Evolutionary conservation across 176 grass and related monocot species (phyloP), one percentile per base, ranked within the genome.

Genomic region (Melocanna baccifera): DNA sequence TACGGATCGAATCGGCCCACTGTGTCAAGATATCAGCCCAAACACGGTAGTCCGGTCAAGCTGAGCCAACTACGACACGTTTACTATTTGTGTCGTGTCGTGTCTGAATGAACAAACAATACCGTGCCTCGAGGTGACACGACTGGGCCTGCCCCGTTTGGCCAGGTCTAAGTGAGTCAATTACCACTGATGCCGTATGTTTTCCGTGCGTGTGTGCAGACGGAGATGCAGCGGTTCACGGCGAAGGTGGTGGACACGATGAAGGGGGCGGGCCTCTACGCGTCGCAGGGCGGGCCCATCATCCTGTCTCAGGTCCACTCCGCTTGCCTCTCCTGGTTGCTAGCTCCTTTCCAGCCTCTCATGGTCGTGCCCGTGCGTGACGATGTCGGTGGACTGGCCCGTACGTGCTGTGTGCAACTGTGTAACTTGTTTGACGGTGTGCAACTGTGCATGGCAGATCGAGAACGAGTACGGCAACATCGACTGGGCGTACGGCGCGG

Each of bases 391-490:
- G 50, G 19, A 1, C 16, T 19, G 50, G 5, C 52, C 20, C 53
- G 22, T 53, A 15, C 50, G 25, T 14, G 23, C 0, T 25, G 9
- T 11, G 55, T 0, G 22, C 22, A 4, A 1, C 56, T 4, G 22
- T 11, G 22, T 58, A 11, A 11, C 0, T 22, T 58, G 3, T 58
- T n/a, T 58, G 53, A 56, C 20, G 20, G 53, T 56, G 53, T 56
- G 53, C 22, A 19, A 0, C 51, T 20, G 55, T 58, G 39, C 47
- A 12, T 48, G 59, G 25, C 96, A 98, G 96, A 94, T 98, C 77
- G 93, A 98, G 86, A 98, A 98, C 89, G 96, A 98, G 79, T 98
- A 99, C 89, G 96, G 96, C 53, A 99, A 99, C 69, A 52, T 99
- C 65, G 93, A 94, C 75, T 1, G 37, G 16, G 3, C 30, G 14